Evolutionary conservation across 2,329 filamentous ascomycete genomes (phyloP).

Genomic region (Claviceps pazoutovae): DNA sequence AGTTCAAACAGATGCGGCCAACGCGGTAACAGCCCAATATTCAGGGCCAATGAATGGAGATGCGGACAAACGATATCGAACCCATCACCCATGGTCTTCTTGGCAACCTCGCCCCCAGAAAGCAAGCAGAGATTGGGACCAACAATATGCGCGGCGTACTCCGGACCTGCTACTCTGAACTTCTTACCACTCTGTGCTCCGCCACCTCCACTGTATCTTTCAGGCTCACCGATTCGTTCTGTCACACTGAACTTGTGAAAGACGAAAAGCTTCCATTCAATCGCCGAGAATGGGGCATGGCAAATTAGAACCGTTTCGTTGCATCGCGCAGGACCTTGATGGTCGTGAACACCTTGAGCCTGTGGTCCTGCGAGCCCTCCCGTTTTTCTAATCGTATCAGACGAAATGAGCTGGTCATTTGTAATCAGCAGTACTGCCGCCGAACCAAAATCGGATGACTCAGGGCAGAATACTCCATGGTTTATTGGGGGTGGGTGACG

Average conservation of each 20-base stretch:
- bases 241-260: neutral
- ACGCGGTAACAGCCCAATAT: neutral
- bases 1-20: neutral
- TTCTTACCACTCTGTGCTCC: neutral
- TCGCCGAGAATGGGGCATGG: neutral
- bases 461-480: no score
- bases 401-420: neutral
- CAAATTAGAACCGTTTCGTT: neutral
- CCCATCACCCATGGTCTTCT: neutral
- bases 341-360: neutral
- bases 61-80: neutral
- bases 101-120: neutral
- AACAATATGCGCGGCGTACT: neutral
- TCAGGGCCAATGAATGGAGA: constrained; percentile 1
- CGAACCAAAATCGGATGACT: neutral
- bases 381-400: neutral
- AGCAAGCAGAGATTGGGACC: neutral
- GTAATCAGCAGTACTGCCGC: no score
- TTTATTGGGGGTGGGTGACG: neutral
- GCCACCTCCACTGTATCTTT: neutral
- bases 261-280: neutral
- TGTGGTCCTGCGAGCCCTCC: neutral
- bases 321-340: neutral
- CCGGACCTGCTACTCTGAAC: neutral
- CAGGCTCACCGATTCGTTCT: neutral